A percentile compares a stretch with the other conserved stretches of the same genome.
Evolutionary conservation across 148 eudicot genomes (phyloP).

Genomic region (Persicaria maculosa): DNA sequence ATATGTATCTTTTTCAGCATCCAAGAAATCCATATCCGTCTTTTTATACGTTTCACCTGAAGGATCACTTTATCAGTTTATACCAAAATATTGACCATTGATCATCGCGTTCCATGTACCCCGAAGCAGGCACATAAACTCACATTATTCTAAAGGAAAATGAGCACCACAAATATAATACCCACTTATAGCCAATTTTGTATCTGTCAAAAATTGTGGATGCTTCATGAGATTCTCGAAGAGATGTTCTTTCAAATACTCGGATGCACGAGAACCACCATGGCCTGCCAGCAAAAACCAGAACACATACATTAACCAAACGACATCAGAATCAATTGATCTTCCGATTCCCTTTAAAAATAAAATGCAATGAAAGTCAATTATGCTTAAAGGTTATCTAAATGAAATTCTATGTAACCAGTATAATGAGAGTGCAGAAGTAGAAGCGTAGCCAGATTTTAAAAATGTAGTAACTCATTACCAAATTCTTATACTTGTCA

Average conservation of each 20-base stretch:
- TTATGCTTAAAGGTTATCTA: neutral
- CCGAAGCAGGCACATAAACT: neutral
- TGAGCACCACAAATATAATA: neutral
- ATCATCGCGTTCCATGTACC: too few relatives aligned
- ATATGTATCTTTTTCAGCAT: slow-evolving; percentile 76
- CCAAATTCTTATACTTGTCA: neutral
- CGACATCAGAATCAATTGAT: neutral
- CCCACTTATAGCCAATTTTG: slow-evolving; percentile 88
- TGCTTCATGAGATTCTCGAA: slow-evolving; percentile 84
- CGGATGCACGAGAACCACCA: slow-evolving; percentile 96
- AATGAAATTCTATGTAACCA: neutral
- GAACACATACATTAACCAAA: neutral
- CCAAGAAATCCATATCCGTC: slow-evolving; percentile 75
- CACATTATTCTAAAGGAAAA: neutral
- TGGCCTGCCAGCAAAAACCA: slow-evolving; percentile 51
- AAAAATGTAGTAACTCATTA: neutral
- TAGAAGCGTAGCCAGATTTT: neutral
- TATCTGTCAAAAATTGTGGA: slow-evolving; percentile 60
- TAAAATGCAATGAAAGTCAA: neutral
- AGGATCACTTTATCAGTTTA: slow-evolving; percentile 18
- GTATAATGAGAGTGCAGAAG: neutral
- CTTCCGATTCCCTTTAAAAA: neutral
- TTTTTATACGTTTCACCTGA: slow-evolving; percentile 83
- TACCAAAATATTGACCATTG: neutral
- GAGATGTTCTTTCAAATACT: slow-evolving; percentile 78